Conservation (phyloP, 495 filamentous ascomycete species). For the Bacidia rubella region DNA sequence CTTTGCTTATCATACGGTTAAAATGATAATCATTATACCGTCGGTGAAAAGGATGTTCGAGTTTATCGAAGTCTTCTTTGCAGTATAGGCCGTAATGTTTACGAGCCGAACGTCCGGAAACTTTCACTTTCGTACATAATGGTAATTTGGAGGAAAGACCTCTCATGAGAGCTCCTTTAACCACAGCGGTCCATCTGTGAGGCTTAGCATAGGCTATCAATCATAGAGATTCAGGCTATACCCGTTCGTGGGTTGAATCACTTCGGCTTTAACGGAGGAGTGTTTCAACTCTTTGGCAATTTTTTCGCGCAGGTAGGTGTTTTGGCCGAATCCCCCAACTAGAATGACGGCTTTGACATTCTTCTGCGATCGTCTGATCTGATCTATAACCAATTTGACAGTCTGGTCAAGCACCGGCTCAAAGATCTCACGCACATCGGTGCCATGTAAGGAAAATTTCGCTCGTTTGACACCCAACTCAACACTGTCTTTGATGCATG, state of each 20-base stretch:
- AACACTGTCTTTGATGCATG: constrained; percentile 22
- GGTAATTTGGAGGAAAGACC: constrained; percentile 20
- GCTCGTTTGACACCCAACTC: constrained; percentile 43
- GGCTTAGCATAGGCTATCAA: constrained; percentile 10
- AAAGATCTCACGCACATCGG: constrained; percentile 47
- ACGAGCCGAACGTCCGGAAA: constrained; percentile 26
- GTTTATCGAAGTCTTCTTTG: constrained; percentile 4
- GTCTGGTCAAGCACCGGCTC: constrained; percentile 52
- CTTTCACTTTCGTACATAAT: constrained; percentile 13
- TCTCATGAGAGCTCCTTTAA: constrained; percentile 29
- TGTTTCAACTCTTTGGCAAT: constrained; percentile 5
- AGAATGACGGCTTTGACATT: constrained; percentile 42
- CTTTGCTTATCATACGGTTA: too few species aligned
- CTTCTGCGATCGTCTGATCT: constrained; percentile 31
- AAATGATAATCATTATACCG: constrained; percentile 10
- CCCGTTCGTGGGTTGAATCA: constrained; percentile 16
- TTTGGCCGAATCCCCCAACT: constrained; percentile 56
- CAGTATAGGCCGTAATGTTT: constrained; percentile 26
- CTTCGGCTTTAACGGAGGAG: constrained; percentile 4
- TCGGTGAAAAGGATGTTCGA: constrained; percentile 16
- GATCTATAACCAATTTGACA: constrained; percentile 44
- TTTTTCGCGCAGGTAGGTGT: constrained; percentile 39
- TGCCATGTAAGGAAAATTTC: constrained; percentile 43
- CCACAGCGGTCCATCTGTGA: constrained; percentile 29
- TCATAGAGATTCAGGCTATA: too few species aligned